A percentile compares a stretch with the other conserved stretches of the same genome.
These are phyloP conservation scores for Rhizodiscina lignyota DNA, from an alignment of 495 filamentous ascomycete genomes.

Conservation along the genomic window DNA sequence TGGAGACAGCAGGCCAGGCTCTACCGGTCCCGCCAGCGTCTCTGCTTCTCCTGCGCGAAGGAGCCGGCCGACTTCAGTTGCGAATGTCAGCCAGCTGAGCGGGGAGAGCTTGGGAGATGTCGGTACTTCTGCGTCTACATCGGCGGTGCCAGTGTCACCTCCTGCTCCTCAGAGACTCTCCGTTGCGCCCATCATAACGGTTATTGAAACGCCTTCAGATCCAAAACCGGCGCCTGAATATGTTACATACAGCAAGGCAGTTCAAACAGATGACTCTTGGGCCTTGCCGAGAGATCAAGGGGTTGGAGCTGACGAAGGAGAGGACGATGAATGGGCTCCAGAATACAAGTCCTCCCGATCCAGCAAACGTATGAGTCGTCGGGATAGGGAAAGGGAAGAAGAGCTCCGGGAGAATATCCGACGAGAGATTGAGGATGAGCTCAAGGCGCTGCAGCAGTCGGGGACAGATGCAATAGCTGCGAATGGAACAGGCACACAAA, in stretches of 20 bases:
- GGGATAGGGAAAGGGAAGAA: slow-evolving; percentile 67
- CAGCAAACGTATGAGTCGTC: slow-evolving; percentile 54
- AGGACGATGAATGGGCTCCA: slow-evolving; percentile 33
- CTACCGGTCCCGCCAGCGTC: slow-evolving; percentile 37
- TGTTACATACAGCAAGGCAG: slow-evolving; percentile 86
- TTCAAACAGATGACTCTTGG: slow-evolving; percentile 55
- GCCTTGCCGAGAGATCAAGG: slow-evolving; percentile 15
- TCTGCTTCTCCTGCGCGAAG: slow-evolving; percentile 41
- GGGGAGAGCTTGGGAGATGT: slow-evolving; percentile 33
- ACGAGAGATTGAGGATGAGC: slow-evolving; percentile 82
- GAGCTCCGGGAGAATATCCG: slow-evolving; percentile 73
- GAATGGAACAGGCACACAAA: slow-evolving; percentile 32
- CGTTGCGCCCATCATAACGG: slow-evolving; percentile 47
- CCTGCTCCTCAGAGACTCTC: slow-evolving; percentile 39
- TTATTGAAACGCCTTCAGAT: slow-evolving; percentile 52
- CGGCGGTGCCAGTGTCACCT: slow-evolving; percentile 20
- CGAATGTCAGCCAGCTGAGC: slow-evolving; percentile 60
- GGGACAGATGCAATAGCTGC: slow-evolving; percentile 12
- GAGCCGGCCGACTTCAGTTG: slow-evolving; percentile 70
- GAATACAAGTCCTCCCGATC: slow-evolving; percentile 28
- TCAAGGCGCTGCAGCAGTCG: slow-evolving; percentile 45
- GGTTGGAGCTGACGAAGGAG: slow-evolving; percentile 41
- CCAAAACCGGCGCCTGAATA: slow-evolving; percentile 51
- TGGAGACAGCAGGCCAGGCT: slow-evolving; percentile 57
- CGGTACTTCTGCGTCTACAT: slow-evolving; percentile 19